These are phyloP conservation scores for Myriosclerotinia scirpicola DNA, from an alignment of 2,329 filamentous ascomycete species.

Conservation along the genomic window DNA sequence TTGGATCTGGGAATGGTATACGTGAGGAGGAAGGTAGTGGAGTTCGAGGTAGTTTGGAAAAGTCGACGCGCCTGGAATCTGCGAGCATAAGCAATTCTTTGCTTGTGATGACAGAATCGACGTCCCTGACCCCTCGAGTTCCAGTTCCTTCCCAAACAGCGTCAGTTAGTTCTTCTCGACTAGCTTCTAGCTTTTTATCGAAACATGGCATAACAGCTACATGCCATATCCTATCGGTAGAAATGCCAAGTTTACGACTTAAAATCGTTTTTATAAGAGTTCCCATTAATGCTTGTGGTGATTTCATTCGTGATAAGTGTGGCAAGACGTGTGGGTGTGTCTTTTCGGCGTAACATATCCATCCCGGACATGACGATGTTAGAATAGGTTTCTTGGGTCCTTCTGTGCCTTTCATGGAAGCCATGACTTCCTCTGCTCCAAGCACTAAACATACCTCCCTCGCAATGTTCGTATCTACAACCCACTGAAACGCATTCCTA, in stretches of 20 bases:
- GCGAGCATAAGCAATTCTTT: slow-evolving; percentile 91
- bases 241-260: slow-evolving; percentile 67
- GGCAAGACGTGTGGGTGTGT: slow-evolving; percentile 92
- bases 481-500: slow-evolving; percentile 80
- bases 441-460: slow-evolving; percentile 81
- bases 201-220: slow-evolving; percentile 97
- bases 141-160: slow-evolving; percentile 63
- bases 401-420: slow-evolving; percentile 36
- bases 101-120: slow-evolving; percentile 97
- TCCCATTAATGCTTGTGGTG: slow-evolving; percentile 87
- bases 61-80: slow-evolving; percentile 73
- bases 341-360: slow-evolving; percentile 99
- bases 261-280: slow-evolving; percentile 87
- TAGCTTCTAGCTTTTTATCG: slow-evolving; percentile 97
- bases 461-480: slow-evolving; percentile 84
- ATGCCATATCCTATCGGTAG: slow-evolving; percentile 86
- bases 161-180: slow-evolving; percentile 86
- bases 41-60: slow-evolving; percentile 67
- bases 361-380: slow-evolving; percentile 90
- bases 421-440: slow-evolving; percentile 69
- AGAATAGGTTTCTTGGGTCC: slow-evolving; percentile 61
- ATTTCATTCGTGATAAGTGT: slow-evolving; percentile 88
- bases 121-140: slow-evolving; percentile 69
- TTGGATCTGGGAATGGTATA: slow-evolving; percentile 69
- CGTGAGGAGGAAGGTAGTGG: slow-evolving; percentile 49